Conservation (phyloP, 2,329 filamentous ascomycete species). For the Fusarium sp. region DNA sequence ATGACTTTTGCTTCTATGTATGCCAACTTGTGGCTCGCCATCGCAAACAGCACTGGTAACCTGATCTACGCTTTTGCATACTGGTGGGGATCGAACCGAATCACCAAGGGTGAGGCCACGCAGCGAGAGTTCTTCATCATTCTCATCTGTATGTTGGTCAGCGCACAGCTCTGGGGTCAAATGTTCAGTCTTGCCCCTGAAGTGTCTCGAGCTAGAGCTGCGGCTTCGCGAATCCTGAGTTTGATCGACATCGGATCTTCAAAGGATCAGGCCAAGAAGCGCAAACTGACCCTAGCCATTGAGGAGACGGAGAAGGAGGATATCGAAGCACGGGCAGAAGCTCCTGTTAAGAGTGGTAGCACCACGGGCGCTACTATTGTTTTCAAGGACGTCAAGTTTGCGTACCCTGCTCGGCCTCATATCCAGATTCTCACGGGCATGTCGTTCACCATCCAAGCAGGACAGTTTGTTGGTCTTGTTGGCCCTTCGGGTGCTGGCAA, state of each 20-base stretch:
- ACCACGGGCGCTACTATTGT: conserved; percentile 59
- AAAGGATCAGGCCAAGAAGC: conserved; percentile 32
- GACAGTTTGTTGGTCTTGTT: conserved; percentile 73
- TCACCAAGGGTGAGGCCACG: conserved; percentile 72
- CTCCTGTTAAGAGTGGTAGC: conserved; percentile 35
- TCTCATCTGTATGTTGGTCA: conserved; percentile 76
- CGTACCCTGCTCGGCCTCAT: conserved; percentile 73
- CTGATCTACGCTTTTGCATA: conserved; percentile 81
- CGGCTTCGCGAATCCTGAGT: conserved; percentile 68
- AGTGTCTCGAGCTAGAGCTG: conserved; percentile 73
- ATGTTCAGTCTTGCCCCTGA: conserved; percentile 82
- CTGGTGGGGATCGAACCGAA: conserved; percentile 82
- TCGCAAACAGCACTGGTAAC: conserved; percentile 71
- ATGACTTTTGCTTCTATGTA: conserved; percentile 62
- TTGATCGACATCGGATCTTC: conserved; percentile 60
- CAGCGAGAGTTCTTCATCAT: conserved; percentile 82
- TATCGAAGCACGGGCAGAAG: conserved; percentile 53
- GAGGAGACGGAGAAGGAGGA: conserved; percentile 49
- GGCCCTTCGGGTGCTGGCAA: conserved; percentile 76
- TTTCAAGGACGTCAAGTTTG: conserved; percentile 71
- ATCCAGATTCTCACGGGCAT: conserved; percentile 67
- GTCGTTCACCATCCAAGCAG: conserved; percentile 66
- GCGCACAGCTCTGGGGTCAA: conserved; percentile 78
- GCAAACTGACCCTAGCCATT: conserved; percentile 15
- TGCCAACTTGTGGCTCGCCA: conserved; percentile 70